These are phyloP conservation scores for Rubus idaeus DNA, from an alignment of 306 rosid genomes.

Conservation along the genomic window DNA sequence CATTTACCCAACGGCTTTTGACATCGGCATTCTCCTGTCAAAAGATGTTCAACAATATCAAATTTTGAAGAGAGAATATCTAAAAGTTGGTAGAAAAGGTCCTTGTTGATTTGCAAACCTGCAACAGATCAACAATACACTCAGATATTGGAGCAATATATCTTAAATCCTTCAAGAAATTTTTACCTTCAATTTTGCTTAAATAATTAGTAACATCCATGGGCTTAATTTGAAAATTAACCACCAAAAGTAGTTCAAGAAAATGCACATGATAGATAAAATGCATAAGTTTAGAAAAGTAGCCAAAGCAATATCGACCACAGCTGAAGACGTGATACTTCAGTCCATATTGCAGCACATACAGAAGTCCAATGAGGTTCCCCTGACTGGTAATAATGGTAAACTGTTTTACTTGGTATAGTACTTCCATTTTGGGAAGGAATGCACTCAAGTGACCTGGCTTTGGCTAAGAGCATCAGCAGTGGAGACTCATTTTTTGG, in stretches of 20 bases:
- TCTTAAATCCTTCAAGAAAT: background rate
- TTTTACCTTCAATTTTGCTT: background rate
- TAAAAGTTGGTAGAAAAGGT: background rate
- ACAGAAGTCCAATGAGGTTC: background rate
- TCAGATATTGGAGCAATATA: background rate
- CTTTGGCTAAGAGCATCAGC: no score
- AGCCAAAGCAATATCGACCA: background rate
- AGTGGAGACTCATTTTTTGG: no score
- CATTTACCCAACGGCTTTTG: constrained; percentile 15
- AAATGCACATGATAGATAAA: background rate
- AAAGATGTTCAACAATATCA: constrained; percentile 3
- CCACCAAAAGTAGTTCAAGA: background rate
- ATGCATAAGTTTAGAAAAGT: background rate
- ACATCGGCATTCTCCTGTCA: constrained; percentile 39
- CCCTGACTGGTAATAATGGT: background rate
- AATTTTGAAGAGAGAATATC: background rate
- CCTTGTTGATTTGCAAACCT: background rate
- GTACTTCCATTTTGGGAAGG: no score
- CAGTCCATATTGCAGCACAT: background rate
- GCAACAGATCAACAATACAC: background rate
- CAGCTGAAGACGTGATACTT: background rate
- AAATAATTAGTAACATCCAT: background rate
- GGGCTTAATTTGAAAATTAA: background rate
- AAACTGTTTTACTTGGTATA: background rate
- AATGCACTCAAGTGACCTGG: background rate